Evolutionary conservation across 129 eudicot species (phyloP), one percentile per base, ranked within the genome.

Genomic region (Pseudognaphalium luteoalbum): DNA sequence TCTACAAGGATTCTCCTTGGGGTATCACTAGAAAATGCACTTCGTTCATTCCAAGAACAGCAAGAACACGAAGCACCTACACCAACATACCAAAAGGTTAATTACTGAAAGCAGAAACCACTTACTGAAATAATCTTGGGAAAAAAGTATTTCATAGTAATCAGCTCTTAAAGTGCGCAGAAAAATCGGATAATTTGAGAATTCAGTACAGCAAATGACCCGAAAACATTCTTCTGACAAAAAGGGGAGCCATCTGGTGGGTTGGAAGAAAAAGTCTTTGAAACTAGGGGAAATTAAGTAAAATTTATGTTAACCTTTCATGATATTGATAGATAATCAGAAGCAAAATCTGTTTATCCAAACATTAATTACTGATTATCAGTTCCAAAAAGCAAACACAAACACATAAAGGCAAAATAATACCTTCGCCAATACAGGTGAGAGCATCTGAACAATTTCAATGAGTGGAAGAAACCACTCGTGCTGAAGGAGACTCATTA

Each of bases 371-470:
- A 56, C 22, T 16, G 22, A 56, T 56, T 20, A 57, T 57, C 14
- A 5, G 3, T 19, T 58, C 5, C 12, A 58, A 17, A 20, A 58
- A 6, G 63, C 29, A 6, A 2, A 20, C 20, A 4, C 14, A 58
- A 7, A 58, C 63, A 20, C 3, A 52, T 6, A 4, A 14, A 74
- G 11, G 52, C 1, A 2, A 60, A 7, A 41, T 0, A 29, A 34
- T 76, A 92, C 96, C 96, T 90, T 90, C 64, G 90, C 96, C 51
- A 90, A 77, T 80, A 90, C 89, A 78, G 85, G 86, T 37, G 98
- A 92, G 51, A 96, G 88, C 78, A 90, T 83, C 82, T 90, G 93
- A 42, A 92, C 98, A 83, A 89, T 92, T 35, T 96, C 98, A 35
- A 92, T 92, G 61, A 92, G 96, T 41, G 98, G 89, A 84, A 92